Evolutionary conservation across 139 green algal species (phyloP).

Genomic region (Closterium sp.): DNA sequence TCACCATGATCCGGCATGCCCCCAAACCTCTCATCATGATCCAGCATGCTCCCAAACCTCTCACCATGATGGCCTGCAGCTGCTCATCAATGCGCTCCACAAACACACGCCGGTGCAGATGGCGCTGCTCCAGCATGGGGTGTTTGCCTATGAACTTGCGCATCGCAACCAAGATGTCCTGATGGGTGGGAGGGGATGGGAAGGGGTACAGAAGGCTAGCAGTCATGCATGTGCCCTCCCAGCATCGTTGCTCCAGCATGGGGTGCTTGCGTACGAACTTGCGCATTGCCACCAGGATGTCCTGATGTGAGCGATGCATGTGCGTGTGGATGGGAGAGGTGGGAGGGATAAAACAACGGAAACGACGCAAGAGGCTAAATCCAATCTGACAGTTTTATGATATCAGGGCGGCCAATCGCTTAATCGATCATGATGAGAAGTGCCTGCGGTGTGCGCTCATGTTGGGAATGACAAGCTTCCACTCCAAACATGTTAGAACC

Average conservation of each 20-base stretch:
- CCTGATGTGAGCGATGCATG: not conserved
- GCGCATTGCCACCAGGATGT: conserved; percentile 47
- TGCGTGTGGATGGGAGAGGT: too few species aligned
- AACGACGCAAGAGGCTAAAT: too few species aligned
- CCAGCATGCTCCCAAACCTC: not conserved
- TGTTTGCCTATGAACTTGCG: conserved; percentile 44
- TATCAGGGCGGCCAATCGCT: too few species aligned
- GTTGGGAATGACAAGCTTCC: conserved; percentile 35
- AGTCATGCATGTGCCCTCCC: too few species aligned
- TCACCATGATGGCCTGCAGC: conserved; percentile 43
- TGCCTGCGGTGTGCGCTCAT: conserved; percentile 38
- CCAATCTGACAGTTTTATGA: too few species aligned
- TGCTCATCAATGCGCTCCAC: conserved; percentile 23
- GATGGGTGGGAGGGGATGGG: not conserved
- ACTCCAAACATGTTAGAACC: too few species aligned
- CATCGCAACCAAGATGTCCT: conserved; percentile 47
- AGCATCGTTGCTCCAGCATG: conserved; percentile 33
- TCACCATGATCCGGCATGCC: too few species aligned
- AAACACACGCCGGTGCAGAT: conserved; percentile 41
- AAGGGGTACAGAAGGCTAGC: too few species aligned
- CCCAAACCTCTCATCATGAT: too few species aligned
- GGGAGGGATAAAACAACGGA: too few species aligned
- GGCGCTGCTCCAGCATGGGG: conserved; percentile 42
- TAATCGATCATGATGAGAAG: too few species aligned
- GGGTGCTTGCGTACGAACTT: conserved; percentile 40